Percentiles rank a stretch among this genome's conserved stretches.
Conservation (phyloP, 2,329 filamentous ascomycete genomes). For the Cladosporium sp. region DNA sequence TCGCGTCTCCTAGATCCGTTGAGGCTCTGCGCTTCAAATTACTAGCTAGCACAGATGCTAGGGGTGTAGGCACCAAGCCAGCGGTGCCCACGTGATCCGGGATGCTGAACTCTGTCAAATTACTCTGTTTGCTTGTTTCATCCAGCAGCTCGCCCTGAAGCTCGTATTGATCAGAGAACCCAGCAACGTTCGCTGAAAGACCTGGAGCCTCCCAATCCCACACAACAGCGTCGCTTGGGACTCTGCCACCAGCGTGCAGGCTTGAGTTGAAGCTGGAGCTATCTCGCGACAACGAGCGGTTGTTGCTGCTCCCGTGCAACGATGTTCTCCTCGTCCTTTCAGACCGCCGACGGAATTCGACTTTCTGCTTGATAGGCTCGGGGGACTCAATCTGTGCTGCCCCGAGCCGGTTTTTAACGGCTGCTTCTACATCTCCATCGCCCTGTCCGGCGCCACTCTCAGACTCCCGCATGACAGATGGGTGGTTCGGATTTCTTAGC, state of each 20-base stretch:
- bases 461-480: no score
- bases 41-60: slow-evolving; percentile 9
- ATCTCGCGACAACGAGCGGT: background rate
- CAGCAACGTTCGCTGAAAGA: background rate
- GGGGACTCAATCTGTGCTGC: no score
- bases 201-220: slow-evolving; percentile 36
- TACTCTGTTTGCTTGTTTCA: slow-evolving; percentile 12
- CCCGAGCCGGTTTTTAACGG: no score
- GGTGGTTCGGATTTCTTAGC: no score
- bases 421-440: no score
- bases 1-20: slow-evolving; percentile 6
- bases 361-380: no score
- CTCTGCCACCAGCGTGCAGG: background rate
- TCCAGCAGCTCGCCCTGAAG: slow-evolving; percentile 40
- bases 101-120: slow-evolving; percentile 32
- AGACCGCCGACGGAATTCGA: no score
- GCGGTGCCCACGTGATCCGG: slow-evolving; percentile 21
- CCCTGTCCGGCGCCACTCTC: no score
- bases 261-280: background rate
- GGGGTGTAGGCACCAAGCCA: slow-evolving; percentile 9
- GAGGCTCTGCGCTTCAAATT: slow-evolving; percentile 21
- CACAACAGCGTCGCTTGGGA: slow-evolving; percentile 15
- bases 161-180: slow-evolving; percentile 29
- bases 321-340: background rate
- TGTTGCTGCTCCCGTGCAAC: background rate